Base-by-base conservation (phyloP, 345 rosid genomes). In the Corchorus olitorius region DNA sequence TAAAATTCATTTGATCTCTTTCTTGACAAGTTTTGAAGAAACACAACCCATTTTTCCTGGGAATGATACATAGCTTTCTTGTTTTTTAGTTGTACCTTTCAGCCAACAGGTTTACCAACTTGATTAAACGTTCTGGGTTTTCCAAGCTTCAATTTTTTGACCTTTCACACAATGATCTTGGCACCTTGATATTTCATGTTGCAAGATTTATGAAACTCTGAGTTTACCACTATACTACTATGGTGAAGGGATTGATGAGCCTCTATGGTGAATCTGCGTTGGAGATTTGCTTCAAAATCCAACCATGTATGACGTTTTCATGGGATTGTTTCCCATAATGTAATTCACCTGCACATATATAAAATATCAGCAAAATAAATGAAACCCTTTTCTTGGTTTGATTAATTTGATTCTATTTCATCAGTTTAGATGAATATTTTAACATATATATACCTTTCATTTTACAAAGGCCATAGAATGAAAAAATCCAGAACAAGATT, bases 231-330 rank as follows among this genome's bases (percentile, higher is more conserved):
- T n/a, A n/a, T n/a, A n/a, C n/a, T n/a, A n/a, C n/a, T n/a, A n/a
- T n/a, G n/a, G n/a, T 0, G 93, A 89, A 0, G 98, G 97, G 66
- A 91, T 78, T 15, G 96, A 91, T 48, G 97, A 83, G 17, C 93
- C 94, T 71, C 98, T 86, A 34, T 93, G 98, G 84, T 94, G 98
- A 19, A 89, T 34, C 61, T 89, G 88, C 65, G 71, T 76, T 0
- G 97, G 98, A 78, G 80, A 90, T 41, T 85, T 87, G 77, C 75
- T 74, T 3, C 94, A 94, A 58, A 73, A 93, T 2, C 95, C 98
- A 20, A 89, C 92, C 98, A 93, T 91, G 76, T 94, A 94, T 22
- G 95, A 89, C 87, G 88, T 87, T 68, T 89, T 84, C 86, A 83
- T 86, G 35, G 98, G 97, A 83, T 94, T 94, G 68, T 83, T 83